Base-by-base conservation (phyloP, 2,329 filamentous ascomycete genomes). In the Emergomyces orientalis region DNA sequence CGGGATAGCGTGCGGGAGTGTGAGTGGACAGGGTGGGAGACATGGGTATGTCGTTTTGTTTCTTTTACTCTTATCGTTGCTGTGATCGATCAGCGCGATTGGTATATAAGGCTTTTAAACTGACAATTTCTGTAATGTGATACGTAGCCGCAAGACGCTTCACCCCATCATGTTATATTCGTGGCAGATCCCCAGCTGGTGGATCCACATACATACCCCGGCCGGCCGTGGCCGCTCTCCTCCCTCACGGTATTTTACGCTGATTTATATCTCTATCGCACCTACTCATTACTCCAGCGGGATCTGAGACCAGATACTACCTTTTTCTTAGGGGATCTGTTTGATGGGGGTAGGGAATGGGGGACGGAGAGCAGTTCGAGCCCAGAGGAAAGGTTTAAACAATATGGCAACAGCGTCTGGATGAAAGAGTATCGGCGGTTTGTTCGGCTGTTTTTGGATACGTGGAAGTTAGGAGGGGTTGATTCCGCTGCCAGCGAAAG, bases 341-440 rank as follows among this genome's bases (percentile, higher is more conserved):
- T 99, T 70, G 94, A 99, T 72, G 94, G 94, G 3, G 94, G 94
- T 9, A 84, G 94, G 68, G 94, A 99, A 79, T 99, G 94, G 94
- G 88, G 87, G 68, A 93, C 92, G 14, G 78, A 76, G 2, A 80
- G 80, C 30, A 87, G 84, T 63, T 70, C 69, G 19, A 83, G 79
- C 60, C 81, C 90, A 0, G 85, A 89, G 69, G 79, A 82, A 65
- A 90, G 87, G 80, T 88, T 87, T 70, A 86, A 83, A 67, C 84
- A 85, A 65, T 97, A 96, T 71, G 89, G 87, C 45, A 84, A 94
- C 67, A 79, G 83, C 25, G 97, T 88, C 71, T 99, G 94, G 94
- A 77, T 93, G 71, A 79, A 84, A 54, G 94, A 99, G 74, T 97
- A 96, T 70, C 79, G 82, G 64, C 86, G 94, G 11, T 99, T 97